phyloP scores from a whole-genome alignment of 176 grass and related monocot species.

The Oryza australiensis region DNA sequence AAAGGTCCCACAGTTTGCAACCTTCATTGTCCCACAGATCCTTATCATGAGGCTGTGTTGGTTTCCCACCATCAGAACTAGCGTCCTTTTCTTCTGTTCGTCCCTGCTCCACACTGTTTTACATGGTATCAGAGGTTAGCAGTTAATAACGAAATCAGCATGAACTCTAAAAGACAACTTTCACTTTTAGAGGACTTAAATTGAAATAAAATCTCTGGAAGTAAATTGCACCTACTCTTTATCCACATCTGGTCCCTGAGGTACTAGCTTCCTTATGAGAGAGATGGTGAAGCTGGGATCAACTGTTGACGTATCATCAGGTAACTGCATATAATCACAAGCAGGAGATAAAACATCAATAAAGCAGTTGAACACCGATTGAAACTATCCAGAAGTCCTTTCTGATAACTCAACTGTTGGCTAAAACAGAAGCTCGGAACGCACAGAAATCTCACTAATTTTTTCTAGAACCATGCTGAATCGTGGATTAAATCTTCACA shows the following conservation, averaged over 20 bases:
- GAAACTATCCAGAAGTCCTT: background rate
- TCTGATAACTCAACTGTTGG: background rate
- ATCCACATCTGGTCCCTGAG: slow-evolving; percentile 49
- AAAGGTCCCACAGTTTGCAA: slow-evolving; percentile 88
- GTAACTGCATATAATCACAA: slow-evolving; percentile 42
- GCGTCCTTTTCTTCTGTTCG: slow-evolving; percentile 39
- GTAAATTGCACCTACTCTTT: slow-evolving; percentile 46
- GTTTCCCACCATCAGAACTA: slow-evolving; percentile 28
- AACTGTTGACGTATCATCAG: slow-evolving; percentile 72
- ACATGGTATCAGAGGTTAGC: slow-evolving; percentile 14
- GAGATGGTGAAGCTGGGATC: slow-evolving; percentile 94
- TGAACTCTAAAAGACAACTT: background rate
- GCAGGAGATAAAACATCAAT: slow-evolving; percentile 18
- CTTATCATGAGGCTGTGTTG: slow-evolving; percentile 32
- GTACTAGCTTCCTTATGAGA: slow-evolving; percentile 76
- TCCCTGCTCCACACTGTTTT: slow-evolving; percentile 36
- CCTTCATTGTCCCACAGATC: slow-evolving; percentile 83
- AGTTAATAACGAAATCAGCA: background rate
- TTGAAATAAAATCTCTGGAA: background rate
- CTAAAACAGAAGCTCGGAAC: background rate
- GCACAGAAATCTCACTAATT: background rate
- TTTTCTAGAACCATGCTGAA: background rate
- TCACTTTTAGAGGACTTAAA: background rate
- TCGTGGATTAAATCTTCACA: background rate
- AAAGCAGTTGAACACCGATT: background rate